Conservation (phyloP, 495 filamentous ascomycete species). For the Aeminium ludgeri region DNA sequence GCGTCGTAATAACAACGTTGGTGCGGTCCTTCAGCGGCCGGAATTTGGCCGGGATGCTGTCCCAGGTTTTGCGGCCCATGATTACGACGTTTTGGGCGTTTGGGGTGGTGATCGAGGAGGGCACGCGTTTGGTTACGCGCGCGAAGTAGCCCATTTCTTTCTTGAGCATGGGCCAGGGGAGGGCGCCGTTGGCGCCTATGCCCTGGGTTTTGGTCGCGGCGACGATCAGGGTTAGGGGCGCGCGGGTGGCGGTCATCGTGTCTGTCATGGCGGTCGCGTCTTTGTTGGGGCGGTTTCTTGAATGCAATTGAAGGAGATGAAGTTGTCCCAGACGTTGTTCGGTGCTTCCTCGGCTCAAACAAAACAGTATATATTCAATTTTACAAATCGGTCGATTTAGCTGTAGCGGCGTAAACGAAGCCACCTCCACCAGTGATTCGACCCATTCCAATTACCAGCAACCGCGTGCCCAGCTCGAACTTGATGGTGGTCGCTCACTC, state of each 20-base stretch:
- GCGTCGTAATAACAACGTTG: conserved; percentile 62
- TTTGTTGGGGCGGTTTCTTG: background rate
- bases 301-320: background rate
- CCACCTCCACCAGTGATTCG: conserved; percentile 1
- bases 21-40: conserved; percentile 62
- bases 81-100: conserved; percentile 58
- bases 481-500: conserved; percentile 16
- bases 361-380: too few relatives aligned
- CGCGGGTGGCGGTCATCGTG: conserved; percentile 10
- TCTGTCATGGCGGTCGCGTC: background rate
- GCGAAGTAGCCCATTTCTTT: conserved; percentile 90
- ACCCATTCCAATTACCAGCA: conserved; percentile 8
- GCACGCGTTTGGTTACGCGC: conserved; percentile 59
- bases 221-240: conserved; percentile 50
- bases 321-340: too few relatives aligned
- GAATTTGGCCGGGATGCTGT: conserved; percentile 57
- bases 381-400: background rate
- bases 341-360: too few relatives aligned
- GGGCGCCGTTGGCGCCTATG: conserved; percentile 61
- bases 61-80: conserved; percentile 96
- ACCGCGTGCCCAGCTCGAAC: conserved; percentile 15
- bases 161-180: conserved; percentile 80
- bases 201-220: conserved; percentile 64
- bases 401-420: conserved; percentile 17
- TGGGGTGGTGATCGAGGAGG: conserved; percentile 8